A percentile compares a stretch with the other conserved stretches of the same genome.
Evolutionary conservation across 345 rosid genomes (phyloP).

Genomic region (Melaleuca quinquenervia): DNA sequence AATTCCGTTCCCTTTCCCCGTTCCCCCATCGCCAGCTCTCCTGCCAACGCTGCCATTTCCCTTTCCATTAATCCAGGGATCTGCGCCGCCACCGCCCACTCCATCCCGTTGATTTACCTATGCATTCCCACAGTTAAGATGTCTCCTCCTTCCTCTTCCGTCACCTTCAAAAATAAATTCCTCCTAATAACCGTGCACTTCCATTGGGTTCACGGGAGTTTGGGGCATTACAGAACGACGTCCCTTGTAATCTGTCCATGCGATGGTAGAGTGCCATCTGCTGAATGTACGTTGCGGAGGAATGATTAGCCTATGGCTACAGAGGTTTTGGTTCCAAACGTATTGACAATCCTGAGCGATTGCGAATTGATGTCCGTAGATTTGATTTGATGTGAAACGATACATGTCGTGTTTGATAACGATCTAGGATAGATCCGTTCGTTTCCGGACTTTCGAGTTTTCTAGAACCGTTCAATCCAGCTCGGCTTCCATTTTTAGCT

Average conservation of each 20-base stretch:
- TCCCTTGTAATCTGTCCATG: not conserved
- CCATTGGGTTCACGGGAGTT: not conserved
- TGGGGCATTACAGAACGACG: not conserved
- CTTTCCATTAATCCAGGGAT: not conserved
- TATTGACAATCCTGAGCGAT: not conserved
- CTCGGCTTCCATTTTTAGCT: not conserved
- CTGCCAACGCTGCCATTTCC: not conserved
- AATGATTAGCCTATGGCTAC: not conserved
- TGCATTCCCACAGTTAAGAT: not conserved
- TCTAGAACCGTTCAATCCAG: fast-evolving
- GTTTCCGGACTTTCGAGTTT: not conserved
- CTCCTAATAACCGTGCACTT: not conserved
- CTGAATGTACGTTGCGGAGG: not conserved
- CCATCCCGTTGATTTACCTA: not conserved
- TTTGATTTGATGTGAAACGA: not conserved
- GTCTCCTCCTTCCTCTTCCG: not conserved
- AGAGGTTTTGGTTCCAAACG: not conserved
- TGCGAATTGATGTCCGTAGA: not conserved
- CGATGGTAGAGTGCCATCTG: not conserved
- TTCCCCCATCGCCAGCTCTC: not conserved
- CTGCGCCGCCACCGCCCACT: not conserved
- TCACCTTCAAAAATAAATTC: not conserved
- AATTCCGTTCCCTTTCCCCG: too few species aligned
- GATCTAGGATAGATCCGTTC: fast-evolving
- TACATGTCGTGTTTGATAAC: not conserved